Percentiles rank a stretch among this genome's conserved stretches.
Evolutionary conservation across 2,329 filamentous ascomycete genomes (phyloP).

Genomic region (Epicoccum nigrum): DNA sequence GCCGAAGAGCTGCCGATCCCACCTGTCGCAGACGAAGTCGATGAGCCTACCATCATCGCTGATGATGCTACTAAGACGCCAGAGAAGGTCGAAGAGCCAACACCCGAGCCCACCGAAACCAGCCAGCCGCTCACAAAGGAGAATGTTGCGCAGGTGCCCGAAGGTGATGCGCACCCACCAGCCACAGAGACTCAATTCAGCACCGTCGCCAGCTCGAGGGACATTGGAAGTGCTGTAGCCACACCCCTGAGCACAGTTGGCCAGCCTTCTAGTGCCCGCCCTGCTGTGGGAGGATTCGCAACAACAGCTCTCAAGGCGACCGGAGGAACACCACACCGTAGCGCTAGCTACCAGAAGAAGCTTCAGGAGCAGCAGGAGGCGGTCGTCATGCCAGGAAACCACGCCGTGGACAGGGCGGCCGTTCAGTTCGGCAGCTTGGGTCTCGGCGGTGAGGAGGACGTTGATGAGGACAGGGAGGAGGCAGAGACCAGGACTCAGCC

Average conservation of each 20-base stretch:
- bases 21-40: constrained; percentile 46
- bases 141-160: constrained; percentile 89
- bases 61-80: constrained; percentile 41
- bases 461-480: constrained; percentile 93
- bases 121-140: constrained; percentile 86
- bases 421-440: constrained; percentile 98
- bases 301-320: constrained; percentile 83
- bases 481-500: constrained; percentile 93
- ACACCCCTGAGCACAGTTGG: constrained; percentile 63
- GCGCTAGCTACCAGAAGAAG: constrained; percentile 81
- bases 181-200: constrained; percentile 85
- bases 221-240: constrained; percentile 62
- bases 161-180: constrained; percentile 77
- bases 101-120: constrained; percentile 59
- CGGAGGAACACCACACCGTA: constrained; percentile 63
- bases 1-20: constrained; percentile 51
- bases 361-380: constrained; percentile 95
- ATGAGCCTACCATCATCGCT: constrained; percentile 33
- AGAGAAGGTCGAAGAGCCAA: constrained; percentile 54
- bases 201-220: constrained; percentile 85
- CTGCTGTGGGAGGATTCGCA: constrained; percentile 74
- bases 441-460: constrained; percentile 73
- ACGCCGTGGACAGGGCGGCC: constrained; percentile 88
- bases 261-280: constrained; percentile 65
- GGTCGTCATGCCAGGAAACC: constrained; percentile 97